Base-by-base conservation (phyloP, 306 rosid genomes). In the Oemleria cerasiformis region DNA sequence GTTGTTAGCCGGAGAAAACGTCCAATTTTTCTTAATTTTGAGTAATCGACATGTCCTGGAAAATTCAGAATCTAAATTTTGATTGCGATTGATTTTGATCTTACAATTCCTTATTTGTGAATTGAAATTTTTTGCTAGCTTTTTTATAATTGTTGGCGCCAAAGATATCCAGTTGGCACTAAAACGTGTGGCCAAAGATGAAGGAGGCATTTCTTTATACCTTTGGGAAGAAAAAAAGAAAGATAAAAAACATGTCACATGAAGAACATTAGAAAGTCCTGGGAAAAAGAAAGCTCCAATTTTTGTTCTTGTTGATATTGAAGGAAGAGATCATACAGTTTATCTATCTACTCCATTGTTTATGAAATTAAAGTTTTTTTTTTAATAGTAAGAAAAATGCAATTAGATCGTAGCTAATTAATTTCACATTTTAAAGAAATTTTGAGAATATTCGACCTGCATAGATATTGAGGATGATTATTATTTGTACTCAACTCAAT, bases 161-260 rank as follows among this genome's bases (percentile, higher is more conserved):
- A 53, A 70, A 54, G 49, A 41, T 19, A 16, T 68, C 36, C 5
- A 41, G 25, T 74, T 64, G 72, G 67, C 49, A 17, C 67, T 63
- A 47, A 63, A 47, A 56, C 49, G 75, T 68, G 68, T 53, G 64
- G 64, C 68, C 34, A 54, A 36, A 38, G 47, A 53, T 51, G 50
- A 59, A 19, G 21, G 16, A 30, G 19, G 60, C 60, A 44, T 70
- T 55, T 38, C 63, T 30, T 57, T 2, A 21, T 21, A 25, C 62
- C 16, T 57, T 57, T 57, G 12, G 5, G 17, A 45, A 6, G 62
- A 21, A 57, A 20, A 17, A 42, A 48, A 45, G 23, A 17, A 21
- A 30, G 36, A 30, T 30, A 30, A 30, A 30, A 8, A 70, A 21
- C 65, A 63, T 25, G 64, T 48, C 56, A 12, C 69, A 55, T 47